Evolutionary conservation across 352 stramenopile species (phyloP).

Genomic region (Globisporangium nagaii): DNA sequence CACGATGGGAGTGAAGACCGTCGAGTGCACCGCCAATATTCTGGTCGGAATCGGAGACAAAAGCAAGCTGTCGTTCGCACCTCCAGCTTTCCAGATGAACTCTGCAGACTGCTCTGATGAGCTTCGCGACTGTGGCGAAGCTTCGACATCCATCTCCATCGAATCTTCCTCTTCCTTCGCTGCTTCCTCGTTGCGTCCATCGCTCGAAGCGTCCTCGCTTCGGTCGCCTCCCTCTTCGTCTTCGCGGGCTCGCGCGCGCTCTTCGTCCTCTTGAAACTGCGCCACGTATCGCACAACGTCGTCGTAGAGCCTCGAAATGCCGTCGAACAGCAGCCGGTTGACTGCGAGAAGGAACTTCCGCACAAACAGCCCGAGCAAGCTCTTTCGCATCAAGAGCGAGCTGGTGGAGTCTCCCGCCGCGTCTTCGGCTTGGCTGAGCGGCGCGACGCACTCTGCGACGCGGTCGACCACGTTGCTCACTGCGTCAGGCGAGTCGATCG

Average conservation of each 20-base stretch:
- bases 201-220: not conserved
- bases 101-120: constrained; percentile 1
- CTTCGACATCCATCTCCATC: constrained; percentile 5
- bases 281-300: constrained; percentile 50
- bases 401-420: constrained; percentile 33
- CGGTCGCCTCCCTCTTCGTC: not conserved
- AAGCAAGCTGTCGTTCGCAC: constrained; percentile 23
- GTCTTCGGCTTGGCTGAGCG: constrained; percentile 18
- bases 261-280: constrained; percentile 31
- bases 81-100: constrained; percentile 27
- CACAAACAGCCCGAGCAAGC: constrained; percentile 64
- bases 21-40: not conserved
- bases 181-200: not conserved
- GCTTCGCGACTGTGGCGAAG: constrained; percentile 1
- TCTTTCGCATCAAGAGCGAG: constrained; percentile 40
- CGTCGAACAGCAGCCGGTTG: constrained; percentile 62
- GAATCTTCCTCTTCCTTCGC: not conserved
- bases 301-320: constrained; percentile 61
- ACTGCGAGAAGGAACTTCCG: constrained; percentile 57
- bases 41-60: constrained; percentile 26
- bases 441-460: constrained; percentile 53
- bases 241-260: not conserved
- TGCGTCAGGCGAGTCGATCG: constrained; percentile 57
- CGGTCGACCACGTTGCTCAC: constrained; percentile 63
- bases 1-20: not conserved